phyloP scores from a whole-genome alignment of 805 yeast species.

The Wickerhamiella vanderwaltii region DNA sequence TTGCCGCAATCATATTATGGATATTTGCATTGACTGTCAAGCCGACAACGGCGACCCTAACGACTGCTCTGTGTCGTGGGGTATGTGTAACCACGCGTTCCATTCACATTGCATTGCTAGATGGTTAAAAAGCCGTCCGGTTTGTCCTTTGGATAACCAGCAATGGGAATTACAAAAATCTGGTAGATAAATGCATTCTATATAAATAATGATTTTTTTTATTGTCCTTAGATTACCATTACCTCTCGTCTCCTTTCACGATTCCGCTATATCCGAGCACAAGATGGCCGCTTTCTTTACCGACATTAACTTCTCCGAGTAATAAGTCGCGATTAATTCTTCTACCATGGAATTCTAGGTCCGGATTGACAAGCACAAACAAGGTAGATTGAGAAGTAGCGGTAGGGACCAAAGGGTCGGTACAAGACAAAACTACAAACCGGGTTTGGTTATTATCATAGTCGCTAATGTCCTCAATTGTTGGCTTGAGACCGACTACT shows the following conservation, averaged over 20 bases:
- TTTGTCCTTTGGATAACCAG: slow-evolving; percentile 90
- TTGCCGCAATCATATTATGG: slow-evolving; percentile 97
- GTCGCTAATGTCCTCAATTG: slow-evolving; percentile 54
- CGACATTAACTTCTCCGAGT: not conserved
- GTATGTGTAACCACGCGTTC: slow-evolving; percentile 95
- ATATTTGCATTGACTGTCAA: slow-evolving; percentile 91
- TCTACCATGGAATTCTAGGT: not conserved
- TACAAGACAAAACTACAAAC: slow-evolving; percentile 44
- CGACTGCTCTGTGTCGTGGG: slow-evolving; percentile 95
- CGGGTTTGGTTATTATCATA: slow-evolving; percentile 68
- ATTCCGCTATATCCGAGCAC: not conserved
- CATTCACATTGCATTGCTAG: slow-evolving; percentile 92
- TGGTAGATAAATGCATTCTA: not conserved
- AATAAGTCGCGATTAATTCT: not conserved
- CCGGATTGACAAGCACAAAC: not conserved
- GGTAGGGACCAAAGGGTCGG: not conserved
- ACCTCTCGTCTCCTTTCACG: not conserved
- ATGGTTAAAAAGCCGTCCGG: slow-evolving; percentile 91
- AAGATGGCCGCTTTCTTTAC: not conserved
- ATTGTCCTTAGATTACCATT: not conserved
- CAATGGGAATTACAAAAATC: slow-evolving; percentile 62
- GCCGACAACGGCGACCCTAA: slow-evolving; percentile 56
- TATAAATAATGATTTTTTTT: not conserved
- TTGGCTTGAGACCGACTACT: slow-evolving; percentile 47
- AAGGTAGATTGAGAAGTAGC: not conserved